Evolutionary conservation across 257 asterid species (phyloP), one percentile per base, ranked within the genome.

Genomic region (Nicotiana noctiflora): DNA sequence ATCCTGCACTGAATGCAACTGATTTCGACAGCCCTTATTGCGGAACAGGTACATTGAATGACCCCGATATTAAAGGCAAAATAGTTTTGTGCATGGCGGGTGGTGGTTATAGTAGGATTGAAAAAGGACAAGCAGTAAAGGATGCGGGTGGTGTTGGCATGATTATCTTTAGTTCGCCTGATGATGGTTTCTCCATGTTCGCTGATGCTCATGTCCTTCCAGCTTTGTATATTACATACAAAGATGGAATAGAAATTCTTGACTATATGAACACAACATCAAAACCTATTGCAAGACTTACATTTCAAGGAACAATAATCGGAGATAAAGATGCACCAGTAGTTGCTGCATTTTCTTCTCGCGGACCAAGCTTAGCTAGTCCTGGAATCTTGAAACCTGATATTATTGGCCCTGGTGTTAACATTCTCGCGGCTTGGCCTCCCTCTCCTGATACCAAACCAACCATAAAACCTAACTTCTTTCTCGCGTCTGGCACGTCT

Each of bases 321-420:
- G 94, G 91, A 0, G 90, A 85, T 15, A 31, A 56, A 11, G 44
- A 70, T 6, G 90, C 89, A 9, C 96, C 94, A 0, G 52, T 40
- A 0, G 89, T 91, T n/a, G 88, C 90, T 1, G 57, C 79, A 1
- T 91, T 87, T 70, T 91, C 96, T 1, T 75, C 93, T 5, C 70
- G 92, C 8, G 93, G 97, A 2, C 95, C 97, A 0, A 88, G 44
- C 75, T 0, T 0, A 0, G 53, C 32, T 1, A 87, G 88, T 56
- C 92, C 78, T 0, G 93, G 95, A 2, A 90, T 92, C 55, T 64
- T 92, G n/a, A 92, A 90, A 31, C 97, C 93, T 1, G 95, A 92
- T 19, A 87, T 92, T 8, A 40, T 90, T 10, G 92, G 91, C 37
- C 97, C 95, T 0, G 95, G 95, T 0, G 87, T 81, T 31, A 89